phyloP scores from a whole-genome alignment of 176 grass and related monocot genomes.

The Cenchrus purpureus region DNA sequence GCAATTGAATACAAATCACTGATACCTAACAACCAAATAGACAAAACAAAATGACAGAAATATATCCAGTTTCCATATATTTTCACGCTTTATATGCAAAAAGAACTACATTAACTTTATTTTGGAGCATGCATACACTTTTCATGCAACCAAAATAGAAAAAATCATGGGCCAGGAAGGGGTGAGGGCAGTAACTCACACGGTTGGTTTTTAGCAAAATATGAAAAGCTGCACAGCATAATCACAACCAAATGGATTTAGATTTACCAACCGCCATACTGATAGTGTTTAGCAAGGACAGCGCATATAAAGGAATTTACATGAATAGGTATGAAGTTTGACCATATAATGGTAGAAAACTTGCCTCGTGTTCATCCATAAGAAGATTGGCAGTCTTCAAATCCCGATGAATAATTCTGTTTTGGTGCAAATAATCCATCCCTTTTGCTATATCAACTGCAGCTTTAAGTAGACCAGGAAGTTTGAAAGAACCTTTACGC shows the following conservation, averaged over 20 bases:
- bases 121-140: background rate
- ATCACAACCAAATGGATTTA: background rate
- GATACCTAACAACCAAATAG: background rate
- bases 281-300: background rate
- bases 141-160: background rate
- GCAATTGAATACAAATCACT: background rate
- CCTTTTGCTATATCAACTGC: slow-evolving; percentile 78
- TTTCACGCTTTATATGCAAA: background rate
- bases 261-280: background rate
- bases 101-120: background rate
- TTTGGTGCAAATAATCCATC: slow-evolving; percentile 84
- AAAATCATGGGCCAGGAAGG: background rate
- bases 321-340: background rate
- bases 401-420: slow-evolving; percentile 82
- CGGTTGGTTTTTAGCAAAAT: background rate
- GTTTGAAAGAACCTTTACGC: slow-evolving; percentile 71
- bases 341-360: slow-evolving; percentile 24
- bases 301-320: background rate
- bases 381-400: slow-evolving; percentile 88
- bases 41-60: background rate
- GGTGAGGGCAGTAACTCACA: too few species aligned
- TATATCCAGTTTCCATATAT: background rate
- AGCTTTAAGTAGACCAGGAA: slow-evolving; percentile 62
- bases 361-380: slow-evolving; percentile 82
- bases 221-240: background rate